Conservation (phyloP, 805 yeast genomes). For the Starmera quercuum region DNA sequence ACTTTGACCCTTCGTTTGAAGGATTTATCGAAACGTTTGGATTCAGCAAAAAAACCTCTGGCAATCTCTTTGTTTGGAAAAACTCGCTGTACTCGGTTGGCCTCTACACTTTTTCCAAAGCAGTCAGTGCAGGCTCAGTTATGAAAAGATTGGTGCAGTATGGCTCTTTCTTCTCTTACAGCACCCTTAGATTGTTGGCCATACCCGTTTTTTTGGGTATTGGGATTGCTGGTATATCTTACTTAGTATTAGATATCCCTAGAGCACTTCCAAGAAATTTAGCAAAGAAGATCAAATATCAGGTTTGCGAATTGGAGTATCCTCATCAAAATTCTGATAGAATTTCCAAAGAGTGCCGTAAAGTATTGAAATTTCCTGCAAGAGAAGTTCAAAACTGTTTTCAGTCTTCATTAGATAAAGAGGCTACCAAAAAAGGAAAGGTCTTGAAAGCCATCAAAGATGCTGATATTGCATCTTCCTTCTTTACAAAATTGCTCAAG, state of each 20-base stretch:
- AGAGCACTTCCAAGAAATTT: conserved; percentile 81
- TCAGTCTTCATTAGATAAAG: conserved; percentile 58
- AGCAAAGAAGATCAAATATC: conserved; percentile 59
- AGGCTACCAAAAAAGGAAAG: conserved; percentile 48
- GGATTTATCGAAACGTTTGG: conserved; percentile 35
- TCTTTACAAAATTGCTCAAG: conserved; percentile 42
- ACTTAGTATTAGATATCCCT: conserved; percentile 75
- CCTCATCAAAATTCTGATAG: conserved; percentile 72
- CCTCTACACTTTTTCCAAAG: conserved; percentile 20
- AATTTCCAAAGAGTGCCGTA: conserved; percentile 73
- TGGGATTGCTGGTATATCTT: conserved; percentile 47
- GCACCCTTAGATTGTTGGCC: conserved; percentile 36
- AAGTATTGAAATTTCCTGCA: conserved; percentile 73
- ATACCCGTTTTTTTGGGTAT: conserved; percentile 46
- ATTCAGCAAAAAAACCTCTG: conserved; percentile 19
- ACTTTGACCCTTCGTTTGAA: conserved; percentile 69
- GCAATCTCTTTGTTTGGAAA: conserved; percentile 19
- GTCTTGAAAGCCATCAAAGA: conserved; percentile 42
- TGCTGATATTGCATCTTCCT: conserved; percentile 47
- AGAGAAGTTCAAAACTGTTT: conserved; percentile 71
- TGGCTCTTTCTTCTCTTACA: conserved; percentile 29
- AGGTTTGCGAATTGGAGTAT: conserved; percentile 64
- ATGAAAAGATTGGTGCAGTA: conserved; percentile 26
- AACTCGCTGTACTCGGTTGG: conserved; percentile 22
- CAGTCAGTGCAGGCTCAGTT: conserved; percentile 29